Evolutionary conservation across 2,329 filamentous ascomycete species (phyloP), one percentile per base, ranked within the genome.

Genomic region (Fusarium coicis): DNA sequence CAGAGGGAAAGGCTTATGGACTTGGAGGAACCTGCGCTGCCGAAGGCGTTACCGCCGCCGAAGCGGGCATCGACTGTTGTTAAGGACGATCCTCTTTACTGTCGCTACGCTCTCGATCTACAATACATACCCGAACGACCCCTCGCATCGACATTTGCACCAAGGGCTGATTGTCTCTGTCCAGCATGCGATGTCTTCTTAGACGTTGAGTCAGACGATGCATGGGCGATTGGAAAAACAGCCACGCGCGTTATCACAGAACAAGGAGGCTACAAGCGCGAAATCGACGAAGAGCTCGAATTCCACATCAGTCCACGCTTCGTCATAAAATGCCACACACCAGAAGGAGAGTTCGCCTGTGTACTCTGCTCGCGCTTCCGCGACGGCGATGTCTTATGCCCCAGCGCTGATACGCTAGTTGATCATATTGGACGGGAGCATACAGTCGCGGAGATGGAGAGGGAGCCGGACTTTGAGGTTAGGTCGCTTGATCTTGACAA

Each of bases 271-370:
- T 72, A 75, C 39, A 50, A 65, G 34, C 52, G 72, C 6, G 68
- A 77, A 5, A 66, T 77, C 14, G 74, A 76, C 11, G 75, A 77
- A 15, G 72, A 75, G 12, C 54, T 76, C 39, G 76, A 77, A 46
- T 75, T 76, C 49, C 39, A 74, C 15, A 57, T 75, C 44, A 70
- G 64, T 15, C 76, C 72, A 10, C 74, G 76, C 37, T 77, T 77
- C 39, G 64, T 77, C 1, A 42, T 77, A 15, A 77, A 77, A 18
- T 75, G 75, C 3, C 76, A 77, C 21, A 76, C 73, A 0, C 66
- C 75, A 9, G 74, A 77, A 10, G 76, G 75, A 19, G 63, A 75
- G 19, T 77, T 70, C 23, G 76, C 76, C 4, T 77, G 76, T 12
- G 57, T 77, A 1, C 66, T 77, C 18, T 77, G 75, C 42, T 74